Percentiles rank a stretch among this genome's conserved stretches.
Conservation (phyloP, 139 green algal genomes). For the Micractinium sp. region DNA sequence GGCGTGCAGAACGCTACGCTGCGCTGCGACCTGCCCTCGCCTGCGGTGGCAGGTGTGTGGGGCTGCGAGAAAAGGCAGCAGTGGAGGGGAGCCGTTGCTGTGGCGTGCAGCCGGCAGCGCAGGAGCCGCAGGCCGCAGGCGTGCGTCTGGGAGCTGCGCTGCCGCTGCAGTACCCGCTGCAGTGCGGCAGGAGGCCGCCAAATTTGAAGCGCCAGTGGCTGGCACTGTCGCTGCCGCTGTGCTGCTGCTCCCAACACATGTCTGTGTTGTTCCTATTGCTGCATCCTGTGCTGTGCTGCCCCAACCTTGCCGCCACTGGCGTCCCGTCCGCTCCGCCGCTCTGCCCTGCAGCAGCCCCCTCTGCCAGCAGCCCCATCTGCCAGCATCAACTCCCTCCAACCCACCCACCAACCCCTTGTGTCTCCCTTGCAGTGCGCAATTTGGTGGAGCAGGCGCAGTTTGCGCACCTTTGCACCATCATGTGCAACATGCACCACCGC, state of each 20-base stretch:
- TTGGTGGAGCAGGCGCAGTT: conserved; percentile 88
- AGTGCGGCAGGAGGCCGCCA: too few species aligned
- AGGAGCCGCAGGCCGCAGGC: neutral
- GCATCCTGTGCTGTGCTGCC: too few species aligned
- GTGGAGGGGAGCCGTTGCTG: neutral
- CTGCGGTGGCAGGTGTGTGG: conserved; percentile 71
- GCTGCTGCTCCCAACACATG: too few species aligned
- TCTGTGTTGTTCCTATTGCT: too few species aligned
- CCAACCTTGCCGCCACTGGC: neutral
- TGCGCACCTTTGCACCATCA: conserved; percentile 96
- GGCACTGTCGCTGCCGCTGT: neutral
- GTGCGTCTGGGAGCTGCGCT: neutral
- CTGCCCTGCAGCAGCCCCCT: neutral
- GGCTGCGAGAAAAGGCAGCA: neutral
- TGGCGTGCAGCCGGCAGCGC: neutral
- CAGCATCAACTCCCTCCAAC: neutral
- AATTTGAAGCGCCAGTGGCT: neutral
- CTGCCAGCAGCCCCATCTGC: neutral
- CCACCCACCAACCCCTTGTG: neutral
- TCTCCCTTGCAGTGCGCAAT: conserved; percentile 73
- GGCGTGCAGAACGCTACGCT: conserved; percentile 89
- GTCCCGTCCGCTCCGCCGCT: too few species aligned
- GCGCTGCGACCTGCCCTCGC: conserved; percentile 86
- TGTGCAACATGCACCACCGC: conserved; percentile 98
- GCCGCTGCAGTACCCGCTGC: neutral